Conservation (phyloP, 257 asterid genomes). For the Przewalskia tangutica region DNA sequence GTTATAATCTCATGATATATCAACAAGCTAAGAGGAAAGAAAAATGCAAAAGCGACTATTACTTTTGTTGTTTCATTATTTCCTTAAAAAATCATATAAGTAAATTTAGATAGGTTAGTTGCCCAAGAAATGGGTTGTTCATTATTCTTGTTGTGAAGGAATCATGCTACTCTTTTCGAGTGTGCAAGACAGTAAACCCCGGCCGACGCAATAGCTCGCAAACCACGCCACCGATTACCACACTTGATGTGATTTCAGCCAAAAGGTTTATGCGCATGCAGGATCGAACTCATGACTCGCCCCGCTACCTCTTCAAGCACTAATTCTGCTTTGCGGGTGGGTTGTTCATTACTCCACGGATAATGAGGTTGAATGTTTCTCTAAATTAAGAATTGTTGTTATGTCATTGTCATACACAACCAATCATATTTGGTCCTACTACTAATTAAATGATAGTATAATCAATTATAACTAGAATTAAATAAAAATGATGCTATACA, state of each 20-base stretch:
- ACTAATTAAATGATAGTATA: background rate
- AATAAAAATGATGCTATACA: background rate
- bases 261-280: no score
- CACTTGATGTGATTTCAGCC: no score
- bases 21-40: background rate
- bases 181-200: no score
- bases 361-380: background rate
- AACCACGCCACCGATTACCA: no score
- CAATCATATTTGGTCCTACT: constrained; percentile 6
- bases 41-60: background rate
- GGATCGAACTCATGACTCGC: no score
- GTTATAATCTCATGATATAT: background rate
- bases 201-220: no score
- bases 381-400: constrained; percentile 3
- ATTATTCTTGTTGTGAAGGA: no score
- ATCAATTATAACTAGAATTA: background rate
- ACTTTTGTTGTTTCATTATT: background rate
- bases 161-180: no score
- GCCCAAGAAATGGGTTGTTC: constrained; percentile 3
- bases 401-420: constrained; percentile 24
- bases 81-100: background rate
- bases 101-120: background rate
- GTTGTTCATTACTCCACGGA: constrained; percentile 7
- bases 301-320: no score
- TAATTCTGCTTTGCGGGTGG: no score